Conservation (phyloP, 108 stramenopile species). For the Pseudonitzschia pungens region DNA sequence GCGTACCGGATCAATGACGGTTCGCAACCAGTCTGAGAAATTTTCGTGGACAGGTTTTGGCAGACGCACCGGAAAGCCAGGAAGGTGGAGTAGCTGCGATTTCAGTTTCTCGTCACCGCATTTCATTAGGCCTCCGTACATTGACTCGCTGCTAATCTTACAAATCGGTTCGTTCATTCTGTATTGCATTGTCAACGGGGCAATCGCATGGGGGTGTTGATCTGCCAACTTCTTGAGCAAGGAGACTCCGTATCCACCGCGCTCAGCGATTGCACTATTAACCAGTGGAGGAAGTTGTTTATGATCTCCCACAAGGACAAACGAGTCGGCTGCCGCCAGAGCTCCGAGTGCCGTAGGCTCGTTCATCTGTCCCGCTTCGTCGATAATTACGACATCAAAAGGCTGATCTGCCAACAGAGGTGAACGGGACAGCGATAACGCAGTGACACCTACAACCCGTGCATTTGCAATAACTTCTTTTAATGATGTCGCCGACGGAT, state of each 20-base stretch:
- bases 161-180: conserved; percentile 95
- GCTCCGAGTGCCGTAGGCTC: conserved; percentile 92
- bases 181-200: conserved; percentile 91
- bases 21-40: conserved; percentile 45
- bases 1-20: conserved; percentile 54
- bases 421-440: conserved; percentile 75
- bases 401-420: conserved; percentile 70
- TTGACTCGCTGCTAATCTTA: conserved; percentile 80
- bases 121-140: conserved; percentile 83
- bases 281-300: conserved; percentile 97
- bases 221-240: conserved; percentile 87
- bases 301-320: conserved; percentile 97
- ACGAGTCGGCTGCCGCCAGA: conserved; percentile 77
- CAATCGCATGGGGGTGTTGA: conserved; percentile 75
- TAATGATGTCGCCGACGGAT: conserved; percentile 47
- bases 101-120: conserved; percentile 81
- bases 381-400: conserved; percentile 97
- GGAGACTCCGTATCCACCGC: conserved; percentile 88
- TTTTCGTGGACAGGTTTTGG: conserved; percentile 15
- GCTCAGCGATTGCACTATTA: conserved; percentile 72
- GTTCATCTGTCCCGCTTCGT: conserved; percentile 97
- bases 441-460: conserved; percentile 84
- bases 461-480: conserved; percentile 54
- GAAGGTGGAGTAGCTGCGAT: conserved; percentile 46
- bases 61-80: conserved; percentile 35